A percentile compares a stretch with the other conserved stretches of the same genome.
Evolutionary conservation across 164 flowering plant species (phyloP).

Genomic region (Umbellularia californica): DNA sequence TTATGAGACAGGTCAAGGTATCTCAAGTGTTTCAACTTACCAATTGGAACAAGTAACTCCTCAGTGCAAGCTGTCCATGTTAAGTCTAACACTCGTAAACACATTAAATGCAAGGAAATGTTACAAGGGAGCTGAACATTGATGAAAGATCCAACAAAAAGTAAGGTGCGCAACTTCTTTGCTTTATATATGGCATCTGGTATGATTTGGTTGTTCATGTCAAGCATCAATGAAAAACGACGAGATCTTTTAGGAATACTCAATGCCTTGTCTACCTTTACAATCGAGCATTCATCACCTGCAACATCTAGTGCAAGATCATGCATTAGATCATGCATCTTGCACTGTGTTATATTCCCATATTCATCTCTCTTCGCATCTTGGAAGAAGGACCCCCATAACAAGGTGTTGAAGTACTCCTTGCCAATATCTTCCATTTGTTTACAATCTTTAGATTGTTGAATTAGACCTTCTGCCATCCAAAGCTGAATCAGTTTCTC

Average conservation of each 20-base stretch:
- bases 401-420: constrained; percentile 2
- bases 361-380: background rate
- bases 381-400: constrained; percentile 14
- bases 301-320: constrained; percentile 9
- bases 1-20: constrained; percentile 6
- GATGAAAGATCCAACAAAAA: background rate
- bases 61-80: background rate
- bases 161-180: background rate
- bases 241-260: background rate
- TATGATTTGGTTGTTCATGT: too few relatives aligned
- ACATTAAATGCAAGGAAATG: background rate
- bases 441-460: background rate
- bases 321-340: constrained; percentile 14
- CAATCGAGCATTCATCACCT: constrained; percentile 3
- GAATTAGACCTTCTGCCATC: constrained; percentile 20
- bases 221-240: background rate
- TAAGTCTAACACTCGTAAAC: constrained; percentile 1
- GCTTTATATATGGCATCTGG: too few relatives aligned
- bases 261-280: background rate
- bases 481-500: constrained; percentile 12
- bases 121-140: background rate
- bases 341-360: constrained; percentile 7
- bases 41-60: background rate
- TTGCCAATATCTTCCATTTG: constrained; percentile 11
- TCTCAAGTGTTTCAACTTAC: constrained; percentile 9